Conservation (phyloP, 2,329 filamentous ascomycete species). For the Diaporthe helianthi region DNA sequence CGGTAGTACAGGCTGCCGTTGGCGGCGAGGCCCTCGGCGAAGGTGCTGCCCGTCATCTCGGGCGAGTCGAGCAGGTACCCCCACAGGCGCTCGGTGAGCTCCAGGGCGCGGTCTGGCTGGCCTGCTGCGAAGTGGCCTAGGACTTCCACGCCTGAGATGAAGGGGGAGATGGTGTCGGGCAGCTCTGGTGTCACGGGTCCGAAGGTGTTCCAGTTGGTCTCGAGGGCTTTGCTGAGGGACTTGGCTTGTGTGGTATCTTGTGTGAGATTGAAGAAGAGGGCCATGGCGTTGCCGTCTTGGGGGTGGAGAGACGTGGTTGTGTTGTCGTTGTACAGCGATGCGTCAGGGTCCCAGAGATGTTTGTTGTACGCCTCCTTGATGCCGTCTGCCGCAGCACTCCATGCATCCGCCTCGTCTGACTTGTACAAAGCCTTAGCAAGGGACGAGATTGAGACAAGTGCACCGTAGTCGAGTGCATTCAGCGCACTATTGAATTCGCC, state of each 20-base stretch:
- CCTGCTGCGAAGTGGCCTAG: slow-evolving; percentile 26
- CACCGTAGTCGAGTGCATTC: slow-evolving; percentile 59
- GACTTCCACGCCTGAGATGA: slow-evolving; percentile 31
- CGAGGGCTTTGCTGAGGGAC: slow-evolving; percentile 22
- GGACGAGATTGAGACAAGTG: slow-evolving; percentile 54
- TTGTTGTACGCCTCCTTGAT: slow-evolving; percentile 52
- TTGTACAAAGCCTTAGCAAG: slow-evolving; percentile 55
- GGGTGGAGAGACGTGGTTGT: slow-evolving; percentile 49
- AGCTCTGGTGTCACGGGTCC: slow-evolving; percentile 30
- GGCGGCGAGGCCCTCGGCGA: slow-evolving; percentile 29
- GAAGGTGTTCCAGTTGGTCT: slow-evolving; percentile 20
- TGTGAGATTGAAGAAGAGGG: slow-evolving; percentile 30
- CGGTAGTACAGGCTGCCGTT: slow-evolving; percentile 30
- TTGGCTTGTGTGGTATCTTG: not conserved
- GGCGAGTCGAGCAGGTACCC: slow-evolving; percentile 32
- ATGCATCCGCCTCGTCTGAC: slow-evolving; percentile 40
- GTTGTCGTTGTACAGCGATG: slow-evolving; percentile 58
- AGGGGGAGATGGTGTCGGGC: slow-evolving; percentile 28
- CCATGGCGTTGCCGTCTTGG: slow-evolving; percentile 31
- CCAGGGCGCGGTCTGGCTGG: slow-evolving; percentile 20
- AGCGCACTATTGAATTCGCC: slow-evolving; percentile 49
- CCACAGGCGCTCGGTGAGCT: slow-evolving; percentile 23
- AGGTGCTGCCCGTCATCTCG: slow-evolving; percentile 30
- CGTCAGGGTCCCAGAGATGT: slow-evolving; percentile 53
- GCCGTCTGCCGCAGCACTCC: slow-evolving; percentile 33